Evolutionary conservation across 2,329 filamentous ascomycete genomes (phyloP).

Genomic region (Claviceps quebecensis): DNA sequence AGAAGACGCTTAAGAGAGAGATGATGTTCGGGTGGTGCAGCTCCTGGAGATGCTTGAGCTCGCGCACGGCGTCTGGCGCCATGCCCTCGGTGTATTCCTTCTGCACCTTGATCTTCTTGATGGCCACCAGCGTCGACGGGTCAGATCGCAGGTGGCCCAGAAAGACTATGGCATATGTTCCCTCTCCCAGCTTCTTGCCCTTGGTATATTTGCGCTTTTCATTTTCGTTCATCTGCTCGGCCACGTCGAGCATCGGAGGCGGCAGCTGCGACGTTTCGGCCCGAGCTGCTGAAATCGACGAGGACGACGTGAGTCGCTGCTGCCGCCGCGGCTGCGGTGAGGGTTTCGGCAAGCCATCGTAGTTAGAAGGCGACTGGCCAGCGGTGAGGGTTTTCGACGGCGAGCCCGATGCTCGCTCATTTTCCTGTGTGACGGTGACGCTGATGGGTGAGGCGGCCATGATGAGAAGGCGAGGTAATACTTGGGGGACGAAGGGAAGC

Average conservation of each 20-base stretch:
- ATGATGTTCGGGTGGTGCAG: constrained; percentile 93
- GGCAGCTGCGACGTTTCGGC: constrained; percentile 15
- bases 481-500: not conserved
- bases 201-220: constrained; percentile 85
- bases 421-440: constrained; percentile 19
- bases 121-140: constrained; percentile 65
- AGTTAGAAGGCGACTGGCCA: constrained; percentile 27
- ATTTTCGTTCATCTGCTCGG: constrained; percentile 71
- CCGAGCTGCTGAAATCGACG: constrained; percentile 7
- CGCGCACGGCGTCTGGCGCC: constrained; percentile 85
- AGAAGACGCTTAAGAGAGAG: constrained; percentile 81
- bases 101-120: constrained; percentile 85
- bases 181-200: constrained; percentile 84
- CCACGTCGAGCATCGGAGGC: constrained; percentile 38
- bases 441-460: constrained; percentile 34
- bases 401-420: constrained; percentile 24
- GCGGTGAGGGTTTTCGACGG: constrained; percentile 28
- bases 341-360: constrained; percentile 26
- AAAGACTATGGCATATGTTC: constrained; percentile 94
- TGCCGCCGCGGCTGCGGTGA: constrained; percentile 7
- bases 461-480: constrained; percentile 4
- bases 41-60: constrained; percentile 91
- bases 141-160: constrained; percentile 66
- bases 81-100: constrained; percentile 83
- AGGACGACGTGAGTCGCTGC: not conserved